A percentile compares a stretch with the other conserved stretches of the same genome.
Conservation (phyloP, 352 stramenopile genomes). For the Pythium brassicae region DNA sequence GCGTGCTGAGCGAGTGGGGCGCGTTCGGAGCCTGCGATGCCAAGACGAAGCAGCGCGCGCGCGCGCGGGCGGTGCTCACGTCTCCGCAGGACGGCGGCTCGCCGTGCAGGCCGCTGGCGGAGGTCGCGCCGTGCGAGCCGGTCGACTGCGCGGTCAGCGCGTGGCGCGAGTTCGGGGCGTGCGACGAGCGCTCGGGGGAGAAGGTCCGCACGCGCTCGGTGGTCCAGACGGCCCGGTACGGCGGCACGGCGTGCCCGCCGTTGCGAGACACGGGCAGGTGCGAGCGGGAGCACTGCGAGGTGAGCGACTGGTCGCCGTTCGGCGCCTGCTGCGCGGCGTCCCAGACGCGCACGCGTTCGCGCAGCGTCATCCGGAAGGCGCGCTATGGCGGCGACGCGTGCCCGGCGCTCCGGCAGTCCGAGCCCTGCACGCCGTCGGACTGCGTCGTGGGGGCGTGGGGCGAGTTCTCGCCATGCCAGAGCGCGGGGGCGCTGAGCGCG, state of each 20-base stretch:
- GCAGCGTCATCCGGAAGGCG: slow-evolving; percentile 26
- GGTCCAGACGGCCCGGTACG: slow-evolving; percentile 20
- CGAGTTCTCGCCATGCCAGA: slow-evolving; percentile 41
- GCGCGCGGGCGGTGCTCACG: slow-evolving; percentile 35
- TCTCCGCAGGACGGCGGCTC: slow-evolving; percentile 43
- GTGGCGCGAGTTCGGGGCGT: slow-evolving; percentile 46
- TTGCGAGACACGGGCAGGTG: slow-evolving; percentile 35
- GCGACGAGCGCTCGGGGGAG: slow-evolving; percentile 27
- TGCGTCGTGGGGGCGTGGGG: slow-evolving; percentile 52
- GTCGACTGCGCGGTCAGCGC: slow-evolving; percentile 42
- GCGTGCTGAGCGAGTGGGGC: slow-evolving; percentile 39
- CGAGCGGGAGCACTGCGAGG: slow-evolving; percentile 37
- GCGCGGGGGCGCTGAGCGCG: not conserved
- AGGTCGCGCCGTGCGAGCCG: slow-evolving; percentile 31
- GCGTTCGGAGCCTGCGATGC: slow-evolving; percentile 34
- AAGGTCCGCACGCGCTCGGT: slow-evolving; percentile 37
- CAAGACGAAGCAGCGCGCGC: slow-evolving; percentile 32
- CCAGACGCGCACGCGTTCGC: slow-evolving; percentile 31
- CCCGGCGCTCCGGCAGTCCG: slow-evolving; percentile 23
- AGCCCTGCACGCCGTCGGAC: slow-evolving; percentile 29
- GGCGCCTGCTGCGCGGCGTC: slow-evolving; percentile 31
- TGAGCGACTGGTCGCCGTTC: slow-evolving; percentile 37
- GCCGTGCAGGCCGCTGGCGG: slow-evolving; percentile 29
- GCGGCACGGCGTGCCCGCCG: slow-evolving; percentile 29
- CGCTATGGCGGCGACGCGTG: slow-evolving; percentile 33